Evolutionary conservation across 345 rosid genomes (phyloP).

Genomic region (Luvunga scandens): DNA sequence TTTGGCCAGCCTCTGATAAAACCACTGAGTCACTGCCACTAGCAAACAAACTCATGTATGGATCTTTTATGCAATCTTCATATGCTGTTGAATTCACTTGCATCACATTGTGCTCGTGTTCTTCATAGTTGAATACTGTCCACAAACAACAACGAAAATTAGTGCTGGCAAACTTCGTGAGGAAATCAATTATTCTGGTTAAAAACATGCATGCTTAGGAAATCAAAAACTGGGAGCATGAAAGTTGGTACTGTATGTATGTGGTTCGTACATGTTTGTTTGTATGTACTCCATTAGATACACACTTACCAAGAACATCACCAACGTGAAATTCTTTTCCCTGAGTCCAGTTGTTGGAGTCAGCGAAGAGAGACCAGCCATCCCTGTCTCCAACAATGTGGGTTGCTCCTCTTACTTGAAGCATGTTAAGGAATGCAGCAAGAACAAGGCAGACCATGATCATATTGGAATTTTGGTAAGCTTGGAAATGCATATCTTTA

Average conservation of each 20-base stretch:
- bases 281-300: background rate
- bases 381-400: constrained; percentile 32
- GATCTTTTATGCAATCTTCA: constrained; percentile 27
- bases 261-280: background rate
- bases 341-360: constrained; percentile 36
- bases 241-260: background rate
- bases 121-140: constrained; percentile 37
- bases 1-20: constrained; percentile 12
- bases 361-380: constrained; percentile 32
- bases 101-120: constrained; percentile 33
- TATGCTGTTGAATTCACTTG: constrained; percentile 46
- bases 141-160: constrained; percentile 2
- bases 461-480: background rate
- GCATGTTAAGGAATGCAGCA: background rate
- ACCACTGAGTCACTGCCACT: constrained; percentile 29
- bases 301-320: constrained; percentile 30
- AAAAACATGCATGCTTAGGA: background rate
- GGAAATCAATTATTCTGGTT: background rate
- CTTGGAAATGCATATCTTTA: background rate
- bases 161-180: background rate
- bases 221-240: constrained; percentile 4
- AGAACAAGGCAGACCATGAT: constrained; percentile 8
- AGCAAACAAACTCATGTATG: constrained; percentile 25
- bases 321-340: constrained; percentile 42
- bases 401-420: constrained; percentile 4